These are phyloP conservation scores for Rhodotorula sp. DNA, from an alignment of 1,284 basidiomycete genomes.

Conservation along the genomic window DNA sequence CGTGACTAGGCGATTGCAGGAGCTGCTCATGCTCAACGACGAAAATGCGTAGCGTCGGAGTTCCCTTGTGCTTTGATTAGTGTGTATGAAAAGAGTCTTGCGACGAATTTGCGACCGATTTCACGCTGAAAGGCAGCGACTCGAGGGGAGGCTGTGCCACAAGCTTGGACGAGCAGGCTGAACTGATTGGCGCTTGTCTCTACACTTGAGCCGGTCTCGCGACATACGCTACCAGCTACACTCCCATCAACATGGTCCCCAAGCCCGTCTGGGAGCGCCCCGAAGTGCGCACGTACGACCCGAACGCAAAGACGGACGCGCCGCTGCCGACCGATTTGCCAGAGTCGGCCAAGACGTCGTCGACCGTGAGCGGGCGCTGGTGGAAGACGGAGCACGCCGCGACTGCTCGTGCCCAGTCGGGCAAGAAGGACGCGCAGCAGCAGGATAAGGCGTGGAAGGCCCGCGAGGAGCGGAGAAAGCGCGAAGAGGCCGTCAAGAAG, in stretches of 20 bases:
- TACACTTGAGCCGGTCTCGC: background rate
- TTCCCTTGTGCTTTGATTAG: background rate
- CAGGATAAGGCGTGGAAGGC: constrained; percentile 33
- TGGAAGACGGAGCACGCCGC: constrained; percentile 36
- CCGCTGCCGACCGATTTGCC: constrained; percentile 20
- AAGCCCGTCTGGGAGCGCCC: constrained; percentile 14
- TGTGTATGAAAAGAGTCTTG: background rate
- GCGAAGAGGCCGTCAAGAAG: constrained; percentile 40
- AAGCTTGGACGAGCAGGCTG: constrained; percentile 4
- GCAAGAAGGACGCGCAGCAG: constrained; percentile 27
- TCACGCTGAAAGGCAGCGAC: no score
- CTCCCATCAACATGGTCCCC: constrained; percentile 1
- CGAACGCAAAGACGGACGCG: constrained; percentile 6
- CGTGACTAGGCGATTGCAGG: constrained; percentile 26
- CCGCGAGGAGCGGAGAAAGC: constrained; percentile 35
- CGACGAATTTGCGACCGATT: background rate
- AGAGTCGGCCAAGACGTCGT: background rate
- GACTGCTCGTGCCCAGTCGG: constrained; percentile 23
- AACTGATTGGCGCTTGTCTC: background rate
- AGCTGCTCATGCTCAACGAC: constrained; percentile 11
- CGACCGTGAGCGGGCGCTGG: constrained; percentile 25
- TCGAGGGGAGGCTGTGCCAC: no score
- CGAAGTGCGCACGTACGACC: constrained; percentile 12
- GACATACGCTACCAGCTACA: background rate
- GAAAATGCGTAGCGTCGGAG: background rate